These are phyloP conservation scores for Mycena venus DNA, from an alignment of 768 basidiomycete species.

Conservation along the genomic window DNA sequence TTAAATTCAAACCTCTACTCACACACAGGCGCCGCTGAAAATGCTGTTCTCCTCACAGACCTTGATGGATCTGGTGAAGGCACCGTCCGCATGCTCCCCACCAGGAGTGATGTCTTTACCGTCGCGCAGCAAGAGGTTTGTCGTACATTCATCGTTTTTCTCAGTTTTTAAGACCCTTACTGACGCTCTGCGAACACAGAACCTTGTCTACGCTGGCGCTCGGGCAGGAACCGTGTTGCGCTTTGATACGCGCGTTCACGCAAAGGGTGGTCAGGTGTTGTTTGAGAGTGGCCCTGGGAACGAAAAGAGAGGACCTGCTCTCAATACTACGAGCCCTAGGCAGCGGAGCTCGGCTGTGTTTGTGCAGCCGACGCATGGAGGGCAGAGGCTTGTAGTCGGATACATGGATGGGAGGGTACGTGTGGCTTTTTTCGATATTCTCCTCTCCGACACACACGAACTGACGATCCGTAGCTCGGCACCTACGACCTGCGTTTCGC, in stretches of 20 bases:
- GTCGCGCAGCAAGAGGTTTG: conserved; percentile 26
- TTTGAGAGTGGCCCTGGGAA: background rate
- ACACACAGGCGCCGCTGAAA: conserved; percentile 17
- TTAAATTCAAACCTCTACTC: background rate
- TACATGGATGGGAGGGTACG: conserved; percentile 29
- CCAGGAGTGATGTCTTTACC: conserved; percentile 30
- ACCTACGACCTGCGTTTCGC: conserved; percentile 27
- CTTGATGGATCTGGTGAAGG: conserved; percentile 1
- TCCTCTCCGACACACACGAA: too few species aligned
- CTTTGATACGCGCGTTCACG: conserved; percentile 25
- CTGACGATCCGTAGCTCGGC: conserved; percentile 5
- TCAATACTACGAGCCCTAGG: background rate
- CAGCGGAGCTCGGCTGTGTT: conserved; percentile 38
- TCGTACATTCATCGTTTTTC: background rate
- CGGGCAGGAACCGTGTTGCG: conserved; percentile 24
- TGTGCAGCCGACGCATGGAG: conserved; percentile 34
- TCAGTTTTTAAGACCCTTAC: background rate
- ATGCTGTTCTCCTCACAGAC: conserved; percentile 13
- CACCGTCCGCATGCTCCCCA: conserved; percentile 17
- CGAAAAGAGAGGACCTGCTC: background rate
- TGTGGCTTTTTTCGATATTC: conserved; percentile 22
- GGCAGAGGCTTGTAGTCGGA: conserved; percentile 40
- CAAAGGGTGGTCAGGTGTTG: background rate
- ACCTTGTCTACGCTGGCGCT: conserved; percentile 30
- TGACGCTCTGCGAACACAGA: background rate